Evolutionary conservation across 345 rosid genomes (phyloP).

Genomic region (Corymbia maculata): DNA sequence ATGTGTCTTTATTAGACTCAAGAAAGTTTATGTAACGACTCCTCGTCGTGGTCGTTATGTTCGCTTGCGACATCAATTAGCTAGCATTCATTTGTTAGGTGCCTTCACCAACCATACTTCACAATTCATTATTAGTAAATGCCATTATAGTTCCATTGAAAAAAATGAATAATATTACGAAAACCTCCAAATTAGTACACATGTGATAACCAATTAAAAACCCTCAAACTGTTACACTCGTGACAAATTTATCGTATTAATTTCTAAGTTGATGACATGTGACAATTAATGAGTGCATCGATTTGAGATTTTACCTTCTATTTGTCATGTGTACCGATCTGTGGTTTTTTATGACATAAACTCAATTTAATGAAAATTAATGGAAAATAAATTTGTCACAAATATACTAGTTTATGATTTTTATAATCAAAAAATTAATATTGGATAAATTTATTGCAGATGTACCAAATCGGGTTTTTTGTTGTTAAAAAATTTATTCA

Average conservation of each 20-base stretch:
- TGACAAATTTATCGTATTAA: too few species aligned
- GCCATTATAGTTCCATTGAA: rapidly evolving
- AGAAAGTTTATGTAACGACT: not conserved
- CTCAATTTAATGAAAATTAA: too few species aligned
- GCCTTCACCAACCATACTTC: not conserved
- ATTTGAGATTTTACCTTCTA: rapidly evolving
- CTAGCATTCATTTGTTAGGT: not conserved
- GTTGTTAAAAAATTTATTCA: too few species aligned
- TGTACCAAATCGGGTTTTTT: not conserved
- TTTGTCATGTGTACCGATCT: too few species aligned
- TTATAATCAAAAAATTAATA: too few species aligned
- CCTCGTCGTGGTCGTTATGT: not conserved
- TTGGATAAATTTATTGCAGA: rapidly evolving
- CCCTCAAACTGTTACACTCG: too few species aligned
- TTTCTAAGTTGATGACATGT: too few species aligned
- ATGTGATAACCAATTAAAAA: too few species aligned
- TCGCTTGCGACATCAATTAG: not conserved
- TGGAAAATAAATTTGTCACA: rapidly evolving
- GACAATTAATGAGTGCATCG: rapidly evolving
- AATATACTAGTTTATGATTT: too few species aligned
- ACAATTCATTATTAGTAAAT: not conserved
- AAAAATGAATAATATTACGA: rapidly evolving
- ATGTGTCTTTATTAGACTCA: not conserved
- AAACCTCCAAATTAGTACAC: too few species aligned
- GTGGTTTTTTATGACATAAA: not conserved